phyloP scores from a whole-genome alignment of 225 moss, liverwort and hornwort species.

The Bryoerythrophyllum caledonicum region DNA sequence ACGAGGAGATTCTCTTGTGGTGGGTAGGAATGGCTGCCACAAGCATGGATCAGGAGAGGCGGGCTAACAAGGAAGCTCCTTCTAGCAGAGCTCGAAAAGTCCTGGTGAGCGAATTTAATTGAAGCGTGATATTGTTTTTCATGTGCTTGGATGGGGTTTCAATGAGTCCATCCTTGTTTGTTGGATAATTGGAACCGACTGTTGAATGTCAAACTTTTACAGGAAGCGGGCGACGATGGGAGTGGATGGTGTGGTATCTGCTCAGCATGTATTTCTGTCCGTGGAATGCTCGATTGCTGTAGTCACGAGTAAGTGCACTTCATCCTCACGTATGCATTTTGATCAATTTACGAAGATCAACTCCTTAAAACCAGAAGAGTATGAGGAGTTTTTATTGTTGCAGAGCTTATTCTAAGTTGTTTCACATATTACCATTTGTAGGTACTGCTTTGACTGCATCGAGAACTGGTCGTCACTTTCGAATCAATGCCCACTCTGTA shows the following conservation, averaged over 20 bases:
- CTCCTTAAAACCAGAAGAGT: not conserved
- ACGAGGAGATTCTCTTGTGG: slow-evolving; percentile 22
- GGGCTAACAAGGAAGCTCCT: slow-evolving; percentile 16
- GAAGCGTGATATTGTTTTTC: not conserved
- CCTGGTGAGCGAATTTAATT: slow-evolving; percentile 31
- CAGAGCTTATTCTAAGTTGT: slow-evolving; percentile 24
- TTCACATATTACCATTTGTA: slow-evolving; percentile 38
- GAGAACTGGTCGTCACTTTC: slow-evolving; percentile 93
- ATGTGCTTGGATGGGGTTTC: slow-evolving; percentile 8
- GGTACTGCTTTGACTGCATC: slow-evolving; percentile 97
- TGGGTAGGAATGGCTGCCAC: slow-evolving; percentile 30
- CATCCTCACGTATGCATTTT: not conserved
- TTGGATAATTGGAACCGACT: not conserved
- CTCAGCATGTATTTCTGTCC: slow-evolving; percentile 54
- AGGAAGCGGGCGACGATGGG: slow-evolving; percentile 61
- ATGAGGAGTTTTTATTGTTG: slow-evolving; percentile 17
- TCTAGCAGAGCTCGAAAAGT: slow-evolving; percentile 37
- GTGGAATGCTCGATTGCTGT: slow-evolving; percentile 93
- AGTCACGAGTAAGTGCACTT: slow-evolving; percentile 68
- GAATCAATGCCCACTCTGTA: slow-evolving; percentile 92
- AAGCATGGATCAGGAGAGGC: slow-evolving; percentile 30
- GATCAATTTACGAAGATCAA: not conserved
- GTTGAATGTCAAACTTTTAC: slow-evolving; percentile 15
- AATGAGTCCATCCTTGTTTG: not conserved
- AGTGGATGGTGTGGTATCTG: slow-evolving; percentile 82